These are phyloP conservation scores for Solanum virginianum DNA, from an alignment of 257 asterid genomes.

Conservation along the genomic window DNA sequence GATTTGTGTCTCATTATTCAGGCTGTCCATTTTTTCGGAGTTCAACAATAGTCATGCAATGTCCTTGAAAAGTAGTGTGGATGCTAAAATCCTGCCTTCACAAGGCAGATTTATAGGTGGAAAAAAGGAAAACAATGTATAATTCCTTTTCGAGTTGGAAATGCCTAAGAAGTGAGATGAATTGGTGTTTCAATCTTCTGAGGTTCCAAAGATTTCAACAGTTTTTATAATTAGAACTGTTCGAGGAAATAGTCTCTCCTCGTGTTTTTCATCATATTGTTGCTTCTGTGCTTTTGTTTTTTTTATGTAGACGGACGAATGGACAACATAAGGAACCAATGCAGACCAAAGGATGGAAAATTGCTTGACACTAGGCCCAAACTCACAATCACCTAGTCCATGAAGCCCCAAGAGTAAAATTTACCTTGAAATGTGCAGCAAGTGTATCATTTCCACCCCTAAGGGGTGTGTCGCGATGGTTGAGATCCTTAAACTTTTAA, in stretches of 20 bases:
- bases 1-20: constrained; percentile 15
- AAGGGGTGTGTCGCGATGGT: neutral
- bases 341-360: constrained; percentile 46
- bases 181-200: neutral
- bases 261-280: neutral
- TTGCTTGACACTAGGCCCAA: neutral
- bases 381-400: neutral
- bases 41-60: neutral
- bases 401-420: neutral
- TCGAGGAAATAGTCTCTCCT: neutral
- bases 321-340: constrained; percentile 54
- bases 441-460: neutral
- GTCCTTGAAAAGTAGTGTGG: neutral
- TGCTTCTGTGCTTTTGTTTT: neutral
- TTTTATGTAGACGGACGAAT: constrained; percentile 56
- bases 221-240: neutral
- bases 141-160: neutral
- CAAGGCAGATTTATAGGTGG: neutral
- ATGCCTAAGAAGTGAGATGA: neutral
- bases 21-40: constrained; percentile 28
- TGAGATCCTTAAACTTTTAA: neutral
- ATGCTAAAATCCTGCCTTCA: neutral
- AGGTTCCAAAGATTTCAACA: neutral
- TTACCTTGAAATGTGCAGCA: neutral
- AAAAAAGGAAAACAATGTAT: neutral